Evolutionary conservation across 495 filamentous ascomycete genomes (phyloP).

Genomic region (Aspergillus panamensis): DNA sequence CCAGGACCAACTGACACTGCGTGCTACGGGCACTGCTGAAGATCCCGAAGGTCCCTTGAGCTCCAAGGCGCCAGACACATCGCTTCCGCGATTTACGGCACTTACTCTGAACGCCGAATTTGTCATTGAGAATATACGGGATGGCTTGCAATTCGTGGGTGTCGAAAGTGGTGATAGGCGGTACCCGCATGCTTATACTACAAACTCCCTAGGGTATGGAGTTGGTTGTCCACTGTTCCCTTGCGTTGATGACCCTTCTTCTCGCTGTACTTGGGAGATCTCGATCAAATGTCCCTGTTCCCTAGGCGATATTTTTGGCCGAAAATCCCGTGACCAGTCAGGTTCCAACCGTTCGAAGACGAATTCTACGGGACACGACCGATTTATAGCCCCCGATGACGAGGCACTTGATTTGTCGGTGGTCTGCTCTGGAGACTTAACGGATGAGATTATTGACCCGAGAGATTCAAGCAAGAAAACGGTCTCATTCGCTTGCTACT

Average conservation of each 20-base stretch:
- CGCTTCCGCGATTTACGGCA: constrained; percentile 52
- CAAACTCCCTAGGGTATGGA: constrained; percentile 72
- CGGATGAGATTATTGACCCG: constrained; percentile 74
- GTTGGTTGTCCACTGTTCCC: constrained; percentile 83
- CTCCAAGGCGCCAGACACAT: constrained; percentile 34
- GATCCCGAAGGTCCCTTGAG: constrained; percentile 38
- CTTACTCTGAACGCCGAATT: constrained; percentile 70
- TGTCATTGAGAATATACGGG: constrained; percentile 63
- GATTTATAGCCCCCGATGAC: constrained; percentile 64
- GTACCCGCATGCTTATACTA: constrained; percentile 90
- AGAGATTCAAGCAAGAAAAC: constrained; percentile 74
- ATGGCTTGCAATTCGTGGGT: constrained; percentile 90
- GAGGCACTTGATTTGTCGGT: constrained; percentile 82
- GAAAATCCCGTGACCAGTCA: constrained; percentile 29
- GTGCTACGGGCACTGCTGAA: constrained; percentile 32
- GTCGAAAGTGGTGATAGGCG: constrained; percentile 69
- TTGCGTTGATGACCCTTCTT: constrained; percentile 77
- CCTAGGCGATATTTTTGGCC: constrained; percentile 74
- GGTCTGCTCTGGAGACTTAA: constrained; percentile 82
- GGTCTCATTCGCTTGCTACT: constrained; percentile 70
- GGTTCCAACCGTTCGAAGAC: constrained; percentile 24
- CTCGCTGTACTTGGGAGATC: constrained; percentile 82
- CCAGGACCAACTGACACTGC: constrained; percentile 45
- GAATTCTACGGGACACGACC: constrained; percentile 17
- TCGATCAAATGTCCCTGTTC: constrained; percentile 81